Conservation (phyloP, 2,329 filamentous ascomycete species). For the Clarireedia sp. region DNA sequence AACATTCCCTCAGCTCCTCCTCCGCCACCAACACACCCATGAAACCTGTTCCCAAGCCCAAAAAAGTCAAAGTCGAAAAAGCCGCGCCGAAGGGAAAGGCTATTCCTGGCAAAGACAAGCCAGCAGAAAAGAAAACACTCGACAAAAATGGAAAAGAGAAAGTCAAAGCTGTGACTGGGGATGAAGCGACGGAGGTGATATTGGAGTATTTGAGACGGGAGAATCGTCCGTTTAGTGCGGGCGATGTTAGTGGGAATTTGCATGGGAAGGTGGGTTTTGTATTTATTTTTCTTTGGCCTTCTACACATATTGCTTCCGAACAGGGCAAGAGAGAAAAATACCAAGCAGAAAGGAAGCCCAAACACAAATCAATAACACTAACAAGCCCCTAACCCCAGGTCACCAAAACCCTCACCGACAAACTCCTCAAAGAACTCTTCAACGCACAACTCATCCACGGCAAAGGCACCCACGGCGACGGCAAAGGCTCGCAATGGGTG, state of each 20-base stretch:
- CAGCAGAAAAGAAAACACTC: neutral
- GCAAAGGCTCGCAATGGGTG: slow-evolving; percentile 28
- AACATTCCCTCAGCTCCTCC: neutral
- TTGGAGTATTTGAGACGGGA: slow-evolving; percentile 31
- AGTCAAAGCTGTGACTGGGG: slow-evolving; percentile 22
- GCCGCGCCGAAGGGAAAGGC: slow-evolving; percentile 12
- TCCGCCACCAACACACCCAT: neutral
- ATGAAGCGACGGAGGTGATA: slow-evolving; percentile 30
- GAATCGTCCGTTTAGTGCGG: slow-evolving; percentile 36
- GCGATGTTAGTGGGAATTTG: slow-evolving; percentile 52
- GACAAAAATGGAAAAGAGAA: slow-evolving; percentile 24
- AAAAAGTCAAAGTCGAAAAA: slow-evolving; percentile 2
- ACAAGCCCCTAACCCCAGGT: slow-evolving; percentile 17
- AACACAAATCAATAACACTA: slow-evolving; percentile 27
- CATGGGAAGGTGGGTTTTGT: slow-evolving; percentile 42
- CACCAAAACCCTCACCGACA: slow-evolving; percentile 45
- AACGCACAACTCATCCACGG: slow-evolving; percentile 52
- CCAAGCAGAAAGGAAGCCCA: neutral
- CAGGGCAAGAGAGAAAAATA: neutral
- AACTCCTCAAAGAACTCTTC: slow-evolving; percentile 54
- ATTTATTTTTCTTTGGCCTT: neutral
- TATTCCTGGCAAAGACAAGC: neutral
- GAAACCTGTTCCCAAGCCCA: slow-evolving; percentile 2
- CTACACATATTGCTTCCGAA: neutral
- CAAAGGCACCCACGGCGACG: slow-evolving; percentile 29